Evolutionary conservation across 441 rosid species (phyloP).

Genomic region (Populus trichocarpa): DNA sequence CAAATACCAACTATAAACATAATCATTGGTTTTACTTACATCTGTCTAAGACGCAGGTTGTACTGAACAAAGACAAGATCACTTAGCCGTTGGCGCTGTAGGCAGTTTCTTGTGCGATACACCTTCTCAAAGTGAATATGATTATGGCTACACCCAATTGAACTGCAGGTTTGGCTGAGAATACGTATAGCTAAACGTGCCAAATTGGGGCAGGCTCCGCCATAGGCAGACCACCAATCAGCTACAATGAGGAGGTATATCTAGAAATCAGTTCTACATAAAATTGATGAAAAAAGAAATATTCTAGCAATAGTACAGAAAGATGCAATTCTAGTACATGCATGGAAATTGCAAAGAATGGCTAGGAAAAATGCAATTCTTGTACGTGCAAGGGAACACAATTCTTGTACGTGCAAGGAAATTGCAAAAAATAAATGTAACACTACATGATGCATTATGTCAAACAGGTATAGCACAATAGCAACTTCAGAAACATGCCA

Average conservation of each 20-base stretch:
- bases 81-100: too few species aligned
- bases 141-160: too few species aligned
- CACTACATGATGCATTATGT: not conserved
- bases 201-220: slow-evolving; percentile 89
- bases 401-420: not conserved
- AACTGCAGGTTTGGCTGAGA: not conserved
- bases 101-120: too few species aligned
- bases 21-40: slow-evolving; percentile 12
- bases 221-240: slow-evolving; percentile 98
- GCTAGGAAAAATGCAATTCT: not conserved
- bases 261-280: slow-evolving; percentile 6
- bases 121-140: too few species aligned
- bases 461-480: too few species aligned
- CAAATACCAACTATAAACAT: not conserved
- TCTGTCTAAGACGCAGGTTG: too few species aligned
- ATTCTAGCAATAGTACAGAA: not conserved
- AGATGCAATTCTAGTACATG: not conserved
- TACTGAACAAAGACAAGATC: too few species aligned
- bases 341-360: not conserved
- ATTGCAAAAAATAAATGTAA: not conserved
- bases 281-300: not conserved
- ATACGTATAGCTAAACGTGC: slow-evolving; percentile 70
- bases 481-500: too few species aligned
- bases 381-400: not conserved
- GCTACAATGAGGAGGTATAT: slow-evolving; percentile 31